Base-by-base conservation (phyloP, 805 yeast genomes). In the Candida sithepensis region DNA sequence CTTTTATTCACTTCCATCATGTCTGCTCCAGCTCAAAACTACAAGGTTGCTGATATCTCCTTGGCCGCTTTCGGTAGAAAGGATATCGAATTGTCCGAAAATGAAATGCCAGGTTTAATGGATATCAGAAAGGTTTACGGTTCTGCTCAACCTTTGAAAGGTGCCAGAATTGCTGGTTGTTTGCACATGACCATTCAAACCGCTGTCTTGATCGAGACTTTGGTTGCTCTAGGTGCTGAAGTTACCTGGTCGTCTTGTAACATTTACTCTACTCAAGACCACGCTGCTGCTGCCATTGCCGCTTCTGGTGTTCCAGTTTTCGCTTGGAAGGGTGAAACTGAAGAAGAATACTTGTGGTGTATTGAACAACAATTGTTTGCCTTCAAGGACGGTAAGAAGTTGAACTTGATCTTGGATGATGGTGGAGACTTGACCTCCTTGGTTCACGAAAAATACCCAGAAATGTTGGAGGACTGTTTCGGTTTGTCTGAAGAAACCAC, bases 271-370 rank as follows among this genome's bases (percentile, higher is more conserved):
- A 92, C 99, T 60, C 99, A 92, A 80, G 99, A 92, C 77, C 98
- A 92, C 73, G 98, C 98, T 63, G 98, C 99, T 65, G 97, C 99
- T 67, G 98, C 98, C 65, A 94, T 92, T 72, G 99, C 99, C 64
- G 99, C 98, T 61, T 74, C 97, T 60, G 99, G 99, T 78, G 95
- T 92, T 52, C 98, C 99, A 69, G 99, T 92, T 59, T 92, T 89
- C 64, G 99, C 99, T 66, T 92, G 99, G 99, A 92, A 92, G 83
- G 98, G 99, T 72, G 98, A 92, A 84, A 89, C 98, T 73, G 99
- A 92, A 76, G 98, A 92, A 81, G 99, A 92, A 80, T 94, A 92
- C 84, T 70, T 82, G 69, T 92, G 99, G 99, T 92, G 99, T 83
- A 88, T 92, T 65, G 97, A 94, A 80, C 98, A 92, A 80, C 98